Evolutionary conservation across 441 rosid species (phyloP), one percentile per base, ranked within the genome.

Genomic region (Caryocar brasiliense): DNA sequence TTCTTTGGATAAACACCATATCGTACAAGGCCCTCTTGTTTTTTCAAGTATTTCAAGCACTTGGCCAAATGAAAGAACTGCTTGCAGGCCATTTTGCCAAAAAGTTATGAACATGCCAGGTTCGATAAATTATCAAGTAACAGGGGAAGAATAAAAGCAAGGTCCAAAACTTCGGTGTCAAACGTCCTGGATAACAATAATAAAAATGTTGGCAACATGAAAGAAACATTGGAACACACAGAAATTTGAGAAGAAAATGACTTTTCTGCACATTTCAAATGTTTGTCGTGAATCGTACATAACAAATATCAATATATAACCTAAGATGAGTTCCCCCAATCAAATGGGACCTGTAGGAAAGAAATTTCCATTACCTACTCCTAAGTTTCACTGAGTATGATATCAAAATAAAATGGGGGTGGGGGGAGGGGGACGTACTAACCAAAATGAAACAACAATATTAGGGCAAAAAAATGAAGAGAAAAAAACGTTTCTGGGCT

Each of bases 221-320:
- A 0, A 15, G 32, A 4, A 42, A 43, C 14, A 23, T 11, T 9
- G 23, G 17, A 4, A 22, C 17, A 11, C 12, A 17, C 14, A 19
- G 43, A 43, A 42, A 27, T 27, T 15, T 19, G 50, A n/a, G 37
- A 37, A 51, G 56, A 32, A 52, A 67, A 63, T 59, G 67, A 73
- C 63, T 60, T 67, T 66, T 61, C 82, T 71, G 80, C 85, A 76
- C 76, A 73, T 68, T 67, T 72, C 34, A 59, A 72, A 56, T 73
- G 83, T 66, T 59, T 57, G 30, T 54, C 42, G 43, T 65, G 64
- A 68, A 64, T 62, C 40, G 55, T 74, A 72, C 76, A 75, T 43
- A 72, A 72, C 57, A 59, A 72, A 55, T 65, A 64, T 47, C 44
- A 22, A 67, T 55, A 61, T 50, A 57, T 54, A 61, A 70, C 72